Evolutionary conservation across 2,329 filamentous ascomycete species (phyloP).

Genomic region (Sphaceloma murrayae): DNA sequence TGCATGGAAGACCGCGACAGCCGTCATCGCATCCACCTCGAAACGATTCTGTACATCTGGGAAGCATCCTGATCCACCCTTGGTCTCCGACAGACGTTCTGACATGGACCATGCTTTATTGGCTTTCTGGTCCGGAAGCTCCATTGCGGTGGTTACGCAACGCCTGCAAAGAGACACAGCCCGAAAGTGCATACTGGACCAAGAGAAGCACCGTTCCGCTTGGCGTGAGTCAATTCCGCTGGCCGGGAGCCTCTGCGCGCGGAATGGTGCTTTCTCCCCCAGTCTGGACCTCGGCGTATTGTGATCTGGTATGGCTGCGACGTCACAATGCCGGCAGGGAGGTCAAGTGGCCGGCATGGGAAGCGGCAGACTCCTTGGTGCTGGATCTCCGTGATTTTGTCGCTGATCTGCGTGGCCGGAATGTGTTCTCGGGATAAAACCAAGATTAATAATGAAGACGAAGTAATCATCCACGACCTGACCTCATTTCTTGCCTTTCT

Average conservation of each 20-base stretch:
- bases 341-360: constrained; percentile 32
- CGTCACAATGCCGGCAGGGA: constrained; percentile 26
- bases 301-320: constrained; percentile 32
- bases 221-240: constrained; percentile 33
- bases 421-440: not conserved
- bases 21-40: not conserved
- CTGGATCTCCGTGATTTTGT: constrained; percentile 36
- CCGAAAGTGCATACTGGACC: constrained; percentile 23
- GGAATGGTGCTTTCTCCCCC: constrained; percentile 20
- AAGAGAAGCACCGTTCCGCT: constrained; percentile 29
- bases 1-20: not conserved
- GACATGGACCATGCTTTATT: constrained; percentile 52
- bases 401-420: constrained; percentile 19
- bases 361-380: constrained; percentile 33
- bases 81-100: constrained; percentile 45
- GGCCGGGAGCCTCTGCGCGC: not conserved
- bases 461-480: not conserved
- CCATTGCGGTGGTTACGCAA: constrained; percentile 44
- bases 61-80: constrained; percentile 18
- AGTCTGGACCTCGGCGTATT: constrained; percentile 33
- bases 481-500: constrained; percentile 17
- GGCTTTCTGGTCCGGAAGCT: constrained; percentile 57
- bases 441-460: not conserved
- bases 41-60: constrained; percentile 6
- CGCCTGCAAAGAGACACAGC: constrained; percentile 21